These are phyloP conservation scores for Rubus idaeus DNA, from an alignment of 306 rosid species.

Conservation along the genomic window DNA sequence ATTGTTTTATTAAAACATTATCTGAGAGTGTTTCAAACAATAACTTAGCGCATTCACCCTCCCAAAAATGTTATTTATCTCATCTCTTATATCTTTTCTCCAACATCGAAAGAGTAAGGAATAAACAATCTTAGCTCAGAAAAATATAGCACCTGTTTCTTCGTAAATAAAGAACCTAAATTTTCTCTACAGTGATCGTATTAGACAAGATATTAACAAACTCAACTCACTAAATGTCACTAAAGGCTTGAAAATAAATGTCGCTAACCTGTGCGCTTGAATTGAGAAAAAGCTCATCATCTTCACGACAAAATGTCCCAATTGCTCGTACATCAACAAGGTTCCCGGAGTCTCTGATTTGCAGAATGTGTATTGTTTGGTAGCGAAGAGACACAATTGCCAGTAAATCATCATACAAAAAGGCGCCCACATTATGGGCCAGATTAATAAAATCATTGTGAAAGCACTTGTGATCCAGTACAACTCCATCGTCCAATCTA, in stretches of 20 bases:
- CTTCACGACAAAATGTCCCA: slow-evolving; percentile 88
- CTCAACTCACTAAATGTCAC: slow-evolving; percentile 3
- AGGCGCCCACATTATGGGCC: slow-evolving; percentile 86
- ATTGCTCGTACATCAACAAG: slow-evolving; percentile 82
- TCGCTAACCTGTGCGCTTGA: slow-evolving; percentile 62
- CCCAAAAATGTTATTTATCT: neutral
- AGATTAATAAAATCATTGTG: slow-evolving; percentile 81
- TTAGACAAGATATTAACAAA: slow-evolving; percentile 6
- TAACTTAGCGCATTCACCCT: too few species aligned
- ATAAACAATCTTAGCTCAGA: neutral
- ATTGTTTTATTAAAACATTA: too few species aligned
- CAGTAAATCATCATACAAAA: slow-evolving; percentile 91
- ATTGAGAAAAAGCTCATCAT: slow-evolving; percentile 88
- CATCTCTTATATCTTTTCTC: neutral
- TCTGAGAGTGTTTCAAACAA: too few species aligned
- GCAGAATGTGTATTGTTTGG: slow-evolving; percentile 83
- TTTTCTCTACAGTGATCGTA: slow-evolving; percentile 4
- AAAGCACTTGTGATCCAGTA: slow-evolving; percentile 79
- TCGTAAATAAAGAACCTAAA: neutral
- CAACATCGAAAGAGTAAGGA: neutral
- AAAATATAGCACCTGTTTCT: neutral
- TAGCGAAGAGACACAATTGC: slow-evolving; percentile 94
- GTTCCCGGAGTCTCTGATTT: slow-evolving; percentile 86
- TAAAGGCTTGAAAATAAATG: slow-evolving; percentile 22
- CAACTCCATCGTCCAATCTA: slow-evolving; percentile 86